Evolutionary conservation across 1,139 yeast species (phyloP), one percentile per base, ranked within the genome.

Genomic region (Pichia sp.): DNA sequence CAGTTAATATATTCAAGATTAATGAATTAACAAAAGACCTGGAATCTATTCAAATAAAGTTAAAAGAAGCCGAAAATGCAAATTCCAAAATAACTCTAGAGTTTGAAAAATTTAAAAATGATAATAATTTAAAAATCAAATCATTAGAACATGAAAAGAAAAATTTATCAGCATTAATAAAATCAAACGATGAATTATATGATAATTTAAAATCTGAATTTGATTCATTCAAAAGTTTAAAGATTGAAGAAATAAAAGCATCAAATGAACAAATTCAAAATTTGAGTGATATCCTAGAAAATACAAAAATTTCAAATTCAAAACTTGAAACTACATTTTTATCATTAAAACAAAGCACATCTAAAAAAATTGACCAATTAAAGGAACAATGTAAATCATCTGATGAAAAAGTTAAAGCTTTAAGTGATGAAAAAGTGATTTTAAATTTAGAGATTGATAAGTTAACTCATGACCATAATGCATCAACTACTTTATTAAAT

Each of bases 321-420:
- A 43, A 36, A 28, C 34, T 52, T 14, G 46, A 48, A 28, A 11
- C 48, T 5, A 42, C 42, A 10, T 42, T 48, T 19, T 8, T 38
- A 22, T 42, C 47, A 10, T 34, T 51, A 10, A 53, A 48, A n/a
- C 25, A 29, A 19, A 42, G 27, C 11, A 41, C 53, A 6, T 39
- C 46, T 5, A 49, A 44, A 16, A 44, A 53, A 46, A 44, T 53
- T 19, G 46, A 45, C 4, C 45, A 50, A 30, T 36, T 53, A 29
- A 53, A 49, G 19, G 43, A 31, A 7, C 41, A 45, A 44, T 27
- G 11, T 14, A 22, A n/a, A 2, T 6, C n/a, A 2, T 25, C 41
- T 4, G 47, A 51, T 13, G n/a, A 28, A 5, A 42, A 46, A 5
- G n/a, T 46, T 14, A 19, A 42, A 14, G 36, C 25, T 11, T 30